Evolutionary conservation across 495 filamentous ascomycete genomes (phyloP).

Genomic region (Podospora didyma): DNA sequence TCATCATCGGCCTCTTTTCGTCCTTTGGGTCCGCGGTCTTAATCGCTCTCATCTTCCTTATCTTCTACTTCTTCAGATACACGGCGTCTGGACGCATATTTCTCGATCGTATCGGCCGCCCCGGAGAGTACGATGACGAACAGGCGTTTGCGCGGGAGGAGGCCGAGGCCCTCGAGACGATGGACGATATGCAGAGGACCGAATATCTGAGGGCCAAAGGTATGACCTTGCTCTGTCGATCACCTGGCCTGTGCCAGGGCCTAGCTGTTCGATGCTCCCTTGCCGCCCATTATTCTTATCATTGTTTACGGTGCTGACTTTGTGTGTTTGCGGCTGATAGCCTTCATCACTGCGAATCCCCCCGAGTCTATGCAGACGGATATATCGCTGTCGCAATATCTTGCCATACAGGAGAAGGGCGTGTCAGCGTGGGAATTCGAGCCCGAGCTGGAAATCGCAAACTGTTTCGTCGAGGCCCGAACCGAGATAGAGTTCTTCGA

Average conservation of each 20-base stretch:
- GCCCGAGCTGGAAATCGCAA: constrained; percentile 95
- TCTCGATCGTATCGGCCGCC: constrained; percentile 86
- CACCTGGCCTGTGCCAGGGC: not conserved
- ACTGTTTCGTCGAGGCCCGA: constrained; percentile 94
- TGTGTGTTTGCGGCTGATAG: constrained; percentile 46
- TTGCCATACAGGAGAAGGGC: constrained; percentile 98
- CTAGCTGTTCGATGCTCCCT: not conserved
- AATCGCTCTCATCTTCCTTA: constrained; percentile 71
- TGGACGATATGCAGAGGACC: constrained; percentile 87
- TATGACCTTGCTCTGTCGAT: constrained; percentile 35
- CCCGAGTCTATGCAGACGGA: constrained; percentile 94
- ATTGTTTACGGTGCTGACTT: constrained; percentile 11
- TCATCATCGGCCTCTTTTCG: constrained; percentile 93
- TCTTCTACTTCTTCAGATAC: constrained; percentile 93
- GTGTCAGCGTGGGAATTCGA: constrained; percentile 99
- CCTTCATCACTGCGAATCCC: constrained; percentile 90
- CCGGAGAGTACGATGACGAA: constrained; percentile 97
- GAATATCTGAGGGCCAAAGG: constrained; percentile 96
- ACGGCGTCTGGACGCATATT: constrained; percentile 86
- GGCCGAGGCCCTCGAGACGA: constrained; percentile 87
- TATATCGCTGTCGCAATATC: constrained; percentile 93
- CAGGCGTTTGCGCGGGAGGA: constrained; percentile 89
- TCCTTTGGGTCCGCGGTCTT: constrained; percentile 90
- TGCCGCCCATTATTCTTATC: not conserved
- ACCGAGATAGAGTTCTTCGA: constrained; percentile 99